Evolutionary conservation across 2,329 filamentous ascomycete species (phyloP).

Genomic region (Alternaria arbusti): DNA sequence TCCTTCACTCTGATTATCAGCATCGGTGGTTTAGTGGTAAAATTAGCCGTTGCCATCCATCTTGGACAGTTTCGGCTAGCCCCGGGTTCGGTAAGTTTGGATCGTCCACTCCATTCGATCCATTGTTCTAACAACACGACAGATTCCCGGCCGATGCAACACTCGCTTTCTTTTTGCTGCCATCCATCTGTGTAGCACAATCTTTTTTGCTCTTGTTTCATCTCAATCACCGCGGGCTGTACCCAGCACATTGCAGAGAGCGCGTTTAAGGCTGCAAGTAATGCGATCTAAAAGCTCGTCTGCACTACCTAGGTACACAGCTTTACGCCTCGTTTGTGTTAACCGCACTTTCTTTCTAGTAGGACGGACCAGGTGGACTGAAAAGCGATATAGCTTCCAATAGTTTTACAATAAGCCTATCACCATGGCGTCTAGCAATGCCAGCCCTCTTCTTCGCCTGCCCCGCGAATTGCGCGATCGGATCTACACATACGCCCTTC

Average conservation of each 20-base stretch:
- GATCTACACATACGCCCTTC: neutral
- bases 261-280: neutral
- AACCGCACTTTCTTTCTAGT: neutral
- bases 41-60: constrained; percentile 20
- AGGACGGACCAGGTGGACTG: neutral
- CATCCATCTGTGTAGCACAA: neutral
- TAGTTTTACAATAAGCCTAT: neutral
- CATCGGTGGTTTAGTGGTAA: constrained; percentile 23
- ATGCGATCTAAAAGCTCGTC: neutral
- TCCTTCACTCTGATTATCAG: neutral
- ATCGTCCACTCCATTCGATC: neutral
- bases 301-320: neutral
- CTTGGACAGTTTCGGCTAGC: constrained; percentile 12
- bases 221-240: neutral
- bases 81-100: constrained; percentile 10
- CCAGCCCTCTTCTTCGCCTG: neutral
- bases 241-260: neutral
- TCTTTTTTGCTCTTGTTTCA: neutral
- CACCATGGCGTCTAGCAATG: neutral
- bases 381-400: neutral
- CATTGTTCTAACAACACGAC: neutral
- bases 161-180: neutral
- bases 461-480: neutral
- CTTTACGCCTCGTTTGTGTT: neutral
- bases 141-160: constrained; percentile 2